Evolutionary conservation across 306 rosid species (phyloP).

Genomic region (Macrotyloma uniflorum): DNA sequence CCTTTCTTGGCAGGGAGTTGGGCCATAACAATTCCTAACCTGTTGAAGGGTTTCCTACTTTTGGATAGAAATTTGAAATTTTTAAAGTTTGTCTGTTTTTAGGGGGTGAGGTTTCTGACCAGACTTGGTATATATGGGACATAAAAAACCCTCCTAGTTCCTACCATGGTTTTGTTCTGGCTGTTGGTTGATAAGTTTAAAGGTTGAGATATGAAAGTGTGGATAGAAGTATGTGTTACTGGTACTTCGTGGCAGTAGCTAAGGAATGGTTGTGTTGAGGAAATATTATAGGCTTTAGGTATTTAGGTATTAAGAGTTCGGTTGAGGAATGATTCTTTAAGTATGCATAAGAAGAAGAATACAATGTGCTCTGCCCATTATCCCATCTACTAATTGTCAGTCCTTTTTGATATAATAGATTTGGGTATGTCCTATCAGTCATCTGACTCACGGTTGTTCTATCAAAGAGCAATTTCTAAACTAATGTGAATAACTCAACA

Average conservation of each 20-base stretch:
- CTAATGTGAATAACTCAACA: background rate
- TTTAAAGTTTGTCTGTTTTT: background rate
- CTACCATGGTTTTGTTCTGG: background rate
- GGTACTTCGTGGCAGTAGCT: background rate
- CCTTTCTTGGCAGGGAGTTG: conserved; percentile 12
- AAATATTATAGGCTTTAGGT: background rate
- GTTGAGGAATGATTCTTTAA: background rate
- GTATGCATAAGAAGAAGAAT: background rate
- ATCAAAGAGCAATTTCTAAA: background rate
- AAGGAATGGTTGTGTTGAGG: no score
- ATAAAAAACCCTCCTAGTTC: background rate
- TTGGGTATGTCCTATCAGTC: background rate
- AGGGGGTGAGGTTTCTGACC: background rate
- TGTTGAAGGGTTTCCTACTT: conserved; percentile 25
- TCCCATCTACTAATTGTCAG: background rate
- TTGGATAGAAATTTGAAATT: background rate
- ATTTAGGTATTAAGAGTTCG: background rate
- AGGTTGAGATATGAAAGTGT: conserved; percentile 2
- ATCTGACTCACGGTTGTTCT: background rate
- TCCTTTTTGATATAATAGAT: background rate
- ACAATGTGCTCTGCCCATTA: background rate
- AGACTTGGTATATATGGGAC: conserved; percentile 11
- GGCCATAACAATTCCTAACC: background rate
- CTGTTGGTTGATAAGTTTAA: background rate
- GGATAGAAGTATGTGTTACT: background rate